These are phyloP conservation scores for Digitaria exilis DNA, from an alignment of 202 grass and related monocot genomes.

Conservation along the genomic window DNA sequence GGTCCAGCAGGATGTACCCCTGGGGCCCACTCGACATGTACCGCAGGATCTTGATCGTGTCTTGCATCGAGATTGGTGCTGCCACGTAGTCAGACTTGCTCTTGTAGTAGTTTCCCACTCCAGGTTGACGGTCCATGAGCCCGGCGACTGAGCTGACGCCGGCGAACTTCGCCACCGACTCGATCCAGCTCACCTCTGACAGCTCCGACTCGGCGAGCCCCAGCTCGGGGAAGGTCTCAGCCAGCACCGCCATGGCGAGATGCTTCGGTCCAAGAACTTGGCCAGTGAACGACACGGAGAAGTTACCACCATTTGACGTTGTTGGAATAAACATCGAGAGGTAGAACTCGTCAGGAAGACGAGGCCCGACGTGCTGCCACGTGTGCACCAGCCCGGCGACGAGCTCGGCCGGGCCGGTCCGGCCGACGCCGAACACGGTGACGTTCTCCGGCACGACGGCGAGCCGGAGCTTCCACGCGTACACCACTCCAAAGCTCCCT, in stretches of 20 bases:
- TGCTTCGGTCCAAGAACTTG: constrained; percentile 38
- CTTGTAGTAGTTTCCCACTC: constrained; percentile 37
- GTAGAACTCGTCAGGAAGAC: constrained; percentile 71
- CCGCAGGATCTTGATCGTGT: constrained; percentile 28
- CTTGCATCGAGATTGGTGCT: constrained; percentile 8
- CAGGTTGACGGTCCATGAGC: constrained; percentile 17
- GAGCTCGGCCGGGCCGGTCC: constrained; percentile 25
- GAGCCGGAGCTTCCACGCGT: constrained; percentile 68
- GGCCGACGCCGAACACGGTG: constrained; percentile 36
- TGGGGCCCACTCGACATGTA: constrained; percentile 23
- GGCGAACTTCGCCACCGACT: constrained; percentile 54
- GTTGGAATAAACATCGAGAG: constrained; percentile 39
- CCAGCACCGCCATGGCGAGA: constrained; percentile 19
- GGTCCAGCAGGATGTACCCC: constrained; percentile 58
- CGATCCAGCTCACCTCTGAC: constrained; percentile 59
- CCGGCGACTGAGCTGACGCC: constrained; percentile 27
- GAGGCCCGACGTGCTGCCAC: constrained; percentile 55
- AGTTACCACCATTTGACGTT: constrained; percentile 20
- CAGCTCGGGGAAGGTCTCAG: constrained; percentile 43
- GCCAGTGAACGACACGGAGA: constrained; percentile 51
- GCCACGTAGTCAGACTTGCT: constrained; percentile 71
- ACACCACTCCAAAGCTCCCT: constrained; percentile 70
- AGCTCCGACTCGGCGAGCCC: constrained; percentile 28
- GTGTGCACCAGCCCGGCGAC: constrained; percentile 33
- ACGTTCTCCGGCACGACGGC: constrained; percentile 43